Evolutionary conservation across 1,139 yeast species (phyloP), one percentile per base, ranked within the genome.

Genomic region (Pichia sp.): DNA sequence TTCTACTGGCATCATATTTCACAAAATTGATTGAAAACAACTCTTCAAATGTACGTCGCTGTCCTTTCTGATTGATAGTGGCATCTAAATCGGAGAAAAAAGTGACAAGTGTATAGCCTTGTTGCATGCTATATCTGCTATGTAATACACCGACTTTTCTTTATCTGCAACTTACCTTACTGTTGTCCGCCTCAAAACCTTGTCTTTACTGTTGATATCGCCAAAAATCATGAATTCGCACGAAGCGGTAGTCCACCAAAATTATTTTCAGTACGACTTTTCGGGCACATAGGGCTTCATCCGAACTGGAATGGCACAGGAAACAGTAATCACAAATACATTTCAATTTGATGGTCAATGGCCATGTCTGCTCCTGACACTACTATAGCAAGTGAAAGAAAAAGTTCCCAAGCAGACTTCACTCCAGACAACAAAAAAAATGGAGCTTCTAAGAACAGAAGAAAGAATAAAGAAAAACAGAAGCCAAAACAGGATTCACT

Each of bases 1-100:
- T 54, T 23, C 56, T 30, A 19, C 16, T 15, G 1, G 58, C 15
- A 36, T 55, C 49, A 32, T 53, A 45, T 44, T 50, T 54, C 10
- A 36, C 43, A 16, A 56, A 48, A 36, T 56, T 56, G 4, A 56
- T 32, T 26, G 59, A 43, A 15, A 55, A 45, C n/a, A 53, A 34
- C 30, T 55, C 54, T 23, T 55, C 58, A 29, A 45, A 42, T 3
- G 63, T 51, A 3, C 55, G 54, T 5, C 50, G 47, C 4, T 64
- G 62, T 30, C 60, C 58, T 8, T 32, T 48, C 13, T 29, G 42
- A 30, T 38, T 29, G 2, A 50, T 13, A 8, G 34, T 30, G 5
- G 36, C 30, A 10, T 51, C 54, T 8, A 55, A 10, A 10, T 55
- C 54, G 4, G 13, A 29, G 8, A 53, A 55, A 15, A 55, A 52